Conservation (phyloP, 2,329 filamentous ascomycete genomes). For the Lojkania enalia region DNA sequence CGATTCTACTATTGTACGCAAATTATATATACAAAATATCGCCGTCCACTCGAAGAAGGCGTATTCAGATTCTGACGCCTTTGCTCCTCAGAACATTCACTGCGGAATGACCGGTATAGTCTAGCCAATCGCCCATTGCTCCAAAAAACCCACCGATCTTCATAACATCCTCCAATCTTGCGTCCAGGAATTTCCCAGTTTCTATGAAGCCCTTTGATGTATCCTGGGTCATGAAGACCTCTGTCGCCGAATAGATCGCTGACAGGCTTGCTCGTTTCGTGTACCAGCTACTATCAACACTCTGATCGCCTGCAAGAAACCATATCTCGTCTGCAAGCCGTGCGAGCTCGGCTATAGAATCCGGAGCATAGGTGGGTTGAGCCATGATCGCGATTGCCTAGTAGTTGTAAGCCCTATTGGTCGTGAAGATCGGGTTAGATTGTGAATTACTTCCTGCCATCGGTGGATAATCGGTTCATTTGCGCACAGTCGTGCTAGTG, state of each 20-base stretch:
- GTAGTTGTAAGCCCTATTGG: slow-evolving; percentile 13
- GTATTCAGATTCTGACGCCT: slow-evolving; percentile 71
- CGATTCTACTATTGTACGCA: too few species aligned
- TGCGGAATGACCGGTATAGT: slow-evolving; percentile 75
- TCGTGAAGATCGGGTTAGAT: slow-evolving; percentile 1
- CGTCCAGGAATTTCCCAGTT: slow-evolving; percentile 77
- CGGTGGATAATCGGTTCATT: slow-evolving; percentile 73
- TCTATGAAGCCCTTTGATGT: slow-evolving; percentile 70
- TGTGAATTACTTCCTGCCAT: slow-evolving; percentile 84
- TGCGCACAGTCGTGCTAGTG: slow-evolving; percentile 75
- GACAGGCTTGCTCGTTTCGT: slow-evolving; percentile 67
- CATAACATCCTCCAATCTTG: slow-evolving; percentile 71
- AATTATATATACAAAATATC: too few species aligned
- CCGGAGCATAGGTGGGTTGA: slow-evolving; percentile 74
- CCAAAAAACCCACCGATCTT: slow-evolving; percentile 64
- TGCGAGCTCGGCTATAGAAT: slow-evolving; percentile 77
- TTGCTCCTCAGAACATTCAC: slow-evolving; percentile 87
- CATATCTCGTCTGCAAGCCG: slow-evolving; percentile 89
- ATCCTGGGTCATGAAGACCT: slow-evolving; percentile 95
- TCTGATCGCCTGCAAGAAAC: slow-evolving; percentile 78
- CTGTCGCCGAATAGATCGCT: slow-evolving; percentile 70
- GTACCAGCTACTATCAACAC: slow-evolving; percentile 89
- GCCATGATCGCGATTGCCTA: slow-evolving; percentile 91
- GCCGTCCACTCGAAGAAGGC: too few species aligned
- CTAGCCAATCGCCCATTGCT: slow-evolving; percentile 74